Base-by-base conservation (phyloP, 805 yeast species). In the Danielozyma ontarioensis region DNA sequence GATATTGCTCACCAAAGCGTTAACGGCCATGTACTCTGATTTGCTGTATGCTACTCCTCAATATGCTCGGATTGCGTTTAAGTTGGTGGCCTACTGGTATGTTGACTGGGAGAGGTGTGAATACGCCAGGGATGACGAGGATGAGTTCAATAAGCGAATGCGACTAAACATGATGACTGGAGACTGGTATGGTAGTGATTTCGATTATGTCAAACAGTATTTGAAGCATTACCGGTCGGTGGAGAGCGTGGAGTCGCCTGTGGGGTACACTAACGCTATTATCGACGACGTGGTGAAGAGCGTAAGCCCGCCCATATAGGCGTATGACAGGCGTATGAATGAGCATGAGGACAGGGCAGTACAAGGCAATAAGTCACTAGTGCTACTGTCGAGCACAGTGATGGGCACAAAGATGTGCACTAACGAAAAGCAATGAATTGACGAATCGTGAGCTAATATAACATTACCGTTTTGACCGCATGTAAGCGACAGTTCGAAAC, bases 171-270 rank as follows among this genome's bases (percentile, higher is more conserved):
- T 63, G 42, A 47, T 66, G 11, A 54, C 64, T 1, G 72, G 68
- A 2, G 70, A 62, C 35, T 66, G 71, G 71, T 63, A 59, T 33
- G 72, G 69, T 3, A 55, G 68, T 27, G 70, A 64, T 25, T 63
- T 64, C 59, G 35, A 42, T 4, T 51, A 49, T 29, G 68, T 57
- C 5, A 44, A 51, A 35, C 39, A 44, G 27, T 66, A 55, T 37
- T 29, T 66, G 27, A 37, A 44, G 13, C 37, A 40, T 24, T 42
- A 48, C 25, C 36, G 37, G 19, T 42, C 57, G 6, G 31, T 27
- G 18, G 13, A 27, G 13, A 62, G 57, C 31, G 34, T 30, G 10
- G 22, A 37, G 13, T 45, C 57, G n/a, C 57, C 63, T 10, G 57
- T 61, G 1, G 68, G 68, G 2, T 55, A 36, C 34, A 48, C 59